Evolutionary conservation across 257 asterid genomes (phyloP).

Genomic region (Buddleja alternifolia): DNA sequence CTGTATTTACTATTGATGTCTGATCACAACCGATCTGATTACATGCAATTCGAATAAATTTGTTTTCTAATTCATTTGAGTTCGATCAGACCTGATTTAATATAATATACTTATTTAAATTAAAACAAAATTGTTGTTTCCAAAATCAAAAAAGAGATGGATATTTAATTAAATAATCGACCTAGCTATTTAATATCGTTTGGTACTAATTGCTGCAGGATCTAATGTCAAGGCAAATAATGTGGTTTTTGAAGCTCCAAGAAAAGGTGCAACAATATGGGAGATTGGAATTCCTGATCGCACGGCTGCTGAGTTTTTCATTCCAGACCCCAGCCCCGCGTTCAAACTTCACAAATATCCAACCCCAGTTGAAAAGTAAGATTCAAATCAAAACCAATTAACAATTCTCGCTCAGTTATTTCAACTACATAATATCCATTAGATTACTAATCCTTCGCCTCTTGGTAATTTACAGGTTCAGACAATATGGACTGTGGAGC

Average conservation of each 20-base stretch:
- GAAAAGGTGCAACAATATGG: conserved; percentile 69
- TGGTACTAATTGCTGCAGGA: conserved; percentile 23
- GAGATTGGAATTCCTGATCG: conserved; percentile 78
- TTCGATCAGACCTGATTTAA: too few species aligned
- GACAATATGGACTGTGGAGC: conserved; percentile 68
- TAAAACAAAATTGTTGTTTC: too few species aligned
- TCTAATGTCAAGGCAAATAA: conserved; percentile 23
- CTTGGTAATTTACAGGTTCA: conserved; percentile 39
- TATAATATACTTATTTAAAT: too few species aligned
- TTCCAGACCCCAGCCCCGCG: conserved; percentile 45
- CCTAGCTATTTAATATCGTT: background rate
- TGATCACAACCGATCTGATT: too few species aligned
- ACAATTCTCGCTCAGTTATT: background rate
- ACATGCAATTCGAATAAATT: too few species aligned
- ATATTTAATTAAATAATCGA: too few species aligned
- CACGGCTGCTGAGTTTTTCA: conserved; percentile 62
- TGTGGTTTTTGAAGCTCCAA: conserved; percentile 55
- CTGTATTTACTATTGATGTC: too few species aligned
- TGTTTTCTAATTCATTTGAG: too few species aligned
- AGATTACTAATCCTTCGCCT: too few species aligned
- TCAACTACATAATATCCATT: background rate
- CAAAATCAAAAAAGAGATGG: too few species aligned
- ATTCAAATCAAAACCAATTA: background rate
- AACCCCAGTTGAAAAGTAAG: conserved; percentile 33
- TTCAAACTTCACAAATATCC: conserved; percentile 37